Base-by-base conservation (phyloP, 2,329 filamentous ascomycete genomes). In the Pezizomycotina sp. region DNA sequence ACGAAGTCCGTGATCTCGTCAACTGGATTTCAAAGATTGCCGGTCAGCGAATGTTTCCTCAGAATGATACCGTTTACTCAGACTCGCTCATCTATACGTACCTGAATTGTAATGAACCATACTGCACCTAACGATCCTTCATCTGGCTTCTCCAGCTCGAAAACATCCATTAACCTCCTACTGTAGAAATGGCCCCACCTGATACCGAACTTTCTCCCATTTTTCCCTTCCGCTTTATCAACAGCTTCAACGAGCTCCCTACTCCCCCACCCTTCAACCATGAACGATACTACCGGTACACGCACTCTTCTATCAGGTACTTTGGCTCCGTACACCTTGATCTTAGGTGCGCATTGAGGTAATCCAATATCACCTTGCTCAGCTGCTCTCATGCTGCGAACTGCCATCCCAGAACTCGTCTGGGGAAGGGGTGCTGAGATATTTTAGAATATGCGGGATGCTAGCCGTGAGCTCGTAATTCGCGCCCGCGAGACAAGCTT, bases 401-500 rank as follows among this genome's bases (percentile, higher is more conserved):
- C 77, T 68, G 2, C 51, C 55, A 0, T 56, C 51, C 70, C 71
- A 77, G 0, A 56, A 53, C 5, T n/a, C n/a, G n/a, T 52, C 50
- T 2, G 51, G 37, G 1, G 51, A 50, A 4, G 59, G 47, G 2
- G 59, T 43, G 1, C 59, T 56, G n/a, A 81, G 62, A 47, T 83
- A 82, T 0, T 62, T 56, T 0, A 69, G 58, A 1, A 83, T 66
- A 0, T 61, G 53, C 0, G 76, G 71, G 8, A 86, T 63, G 1
- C 65, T 61, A 23, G 72, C 65, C 0, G 71, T 63, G 13, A 77
- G 63, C 56, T 86, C 78, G 53, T 84, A 83, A 56, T 67, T 76
- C 3, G 68, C 68, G 1, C 64, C 76, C 0, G 77, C 74, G 1
- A 80, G 64, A 1, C 74, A 5, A 82, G 60, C 52, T 78, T 79